Conservation (phyloP, 306 rosid genomes). For the Fagus crenata region DNA sequence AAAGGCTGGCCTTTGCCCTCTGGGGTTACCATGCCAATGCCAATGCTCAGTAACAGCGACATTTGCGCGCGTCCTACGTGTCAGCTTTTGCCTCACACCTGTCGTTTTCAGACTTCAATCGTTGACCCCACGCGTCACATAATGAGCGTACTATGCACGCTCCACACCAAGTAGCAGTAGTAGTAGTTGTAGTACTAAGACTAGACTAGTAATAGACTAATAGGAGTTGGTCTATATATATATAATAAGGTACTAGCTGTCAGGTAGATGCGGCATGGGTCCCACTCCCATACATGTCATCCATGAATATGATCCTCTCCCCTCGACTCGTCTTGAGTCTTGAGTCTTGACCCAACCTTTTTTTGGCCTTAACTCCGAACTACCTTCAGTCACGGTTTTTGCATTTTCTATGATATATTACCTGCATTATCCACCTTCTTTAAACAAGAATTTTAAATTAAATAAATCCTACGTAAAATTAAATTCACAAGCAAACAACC, state of each 20-base stretch:
- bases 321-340: no score
- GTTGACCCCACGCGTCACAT: conserved; percentile 43
- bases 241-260: conserved; percentile 17
- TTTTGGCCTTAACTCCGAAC: conserved; percentile 20
- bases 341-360: no score
- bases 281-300: conserved; percentile 18
- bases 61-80: conserved; percentile 88
- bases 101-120: conserved; percentile 39
- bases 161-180: conserved; percentile 1
- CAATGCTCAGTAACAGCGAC: conserved; percentile 64
- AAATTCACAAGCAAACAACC: no score
- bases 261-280: conserved; percentile 34
- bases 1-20: conserved; percentile 48
- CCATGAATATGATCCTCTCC: no score
- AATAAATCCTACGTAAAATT: no score
- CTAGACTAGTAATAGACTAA: no score
- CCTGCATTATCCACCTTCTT: neutral
- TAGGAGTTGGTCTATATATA: no score
- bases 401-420: neutral
- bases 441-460: no score
- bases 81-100: conserved; percentile 68
- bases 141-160: conserved; percentile 29
- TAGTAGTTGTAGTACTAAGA: no score
- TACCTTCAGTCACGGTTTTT: neutral
- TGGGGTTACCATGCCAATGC: neutral